Conservation (phyloP, 2,329 filamentous ascomycete species). For the Penicillium sp. region DNA sequence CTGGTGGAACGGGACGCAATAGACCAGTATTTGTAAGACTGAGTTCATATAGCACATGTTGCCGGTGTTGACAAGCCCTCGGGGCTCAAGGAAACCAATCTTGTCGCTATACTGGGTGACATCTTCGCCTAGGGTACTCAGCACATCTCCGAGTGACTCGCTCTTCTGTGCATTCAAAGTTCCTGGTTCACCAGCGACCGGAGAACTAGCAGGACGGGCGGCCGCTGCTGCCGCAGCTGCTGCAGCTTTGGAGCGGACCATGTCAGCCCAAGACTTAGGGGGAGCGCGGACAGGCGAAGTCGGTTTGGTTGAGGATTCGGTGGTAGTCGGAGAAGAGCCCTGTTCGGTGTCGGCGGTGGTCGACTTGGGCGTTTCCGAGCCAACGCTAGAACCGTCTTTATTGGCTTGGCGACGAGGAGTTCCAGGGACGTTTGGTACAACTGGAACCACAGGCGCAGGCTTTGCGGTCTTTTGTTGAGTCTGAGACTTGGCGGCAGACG, state of each 20-base stretch:
- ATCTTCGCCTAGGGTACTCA: conserved; percentile 73
- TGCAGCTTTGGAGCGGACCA: conserved; percentile 60
- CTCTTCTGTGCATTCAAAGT: conserved; percentile 54
- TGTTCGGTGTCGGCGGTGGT: conserved; percentile 17
- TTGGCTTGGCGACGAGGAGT: conserved; percentile 37
- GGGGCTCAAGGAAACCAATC: conserved; percentile 83
- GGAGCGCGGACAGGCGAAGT: conserved; percentile 48
- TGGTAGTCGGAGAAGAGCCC: conserved; percentile 3
- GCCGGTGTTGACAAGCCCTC: conserved; percentile 92
- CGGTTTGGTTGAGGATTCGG: conserved; percentile 35
- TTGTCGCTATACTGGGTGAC: conserved; percentile 62
- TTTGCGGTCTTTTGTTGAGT: conserved; percentile 40
- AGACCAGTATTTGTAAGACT: conserved; percentile 93
- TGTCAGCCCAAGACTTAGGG: conserved; percentile 71
- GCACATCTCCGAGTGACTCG: conserved; percentile 74
- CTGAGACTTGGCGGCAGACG: conserved; percentile 50
- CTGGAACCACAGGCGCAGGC: conserved; percentile 52
- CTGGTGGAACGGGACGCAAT: conserved; percentile 91
- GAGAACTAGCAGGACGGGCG: conserved; percentile 33
- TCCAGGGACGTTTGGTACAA: conserved; percentile 43
- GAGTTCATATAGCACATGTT: conserved; percentile 99
- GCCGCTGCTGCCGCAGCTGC: conserved; percentile 7
- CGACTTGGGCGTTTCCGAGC: conserved; percentile 42
- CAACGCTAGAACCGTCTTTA: conserved; percentile 39
- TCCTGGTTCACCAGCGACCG: conserved; percentile 38